phyloP scores from a whole-genome alignment of 352 stramenopile species.

The Globisporangium orthogonon region DNA sequence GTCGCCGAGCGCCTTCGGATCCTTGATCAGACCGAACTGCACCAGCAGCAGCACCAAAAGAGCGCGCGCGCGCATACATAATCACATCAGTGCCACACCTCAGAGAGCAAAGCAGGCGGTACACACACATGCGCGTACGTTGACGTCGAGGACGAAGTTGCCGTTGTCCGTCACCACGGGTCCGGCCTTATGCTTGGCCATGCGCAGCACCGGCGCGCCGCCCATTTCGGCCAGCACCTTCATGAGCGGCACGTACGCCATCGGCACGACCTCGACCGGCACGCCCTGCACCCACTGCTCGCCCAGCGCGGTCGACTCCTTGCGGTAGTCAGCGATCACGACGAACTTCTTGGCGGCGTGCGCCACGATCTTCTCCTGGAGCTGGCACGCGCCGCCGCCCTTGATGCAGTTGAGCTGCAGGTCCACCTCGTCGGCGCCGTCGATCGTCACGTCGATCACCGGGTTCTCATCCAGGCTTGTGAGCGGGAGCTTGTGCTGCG shows the following conservation, averaged over 20 bases:
- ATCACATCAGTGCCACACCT: background rate
- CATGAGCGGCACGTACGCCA: constrained; percentile 95
- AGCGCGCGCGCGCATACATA: too few relatives aligned
- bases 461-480: constrained; percentile 77
- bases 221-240: constrained; percentile 53
- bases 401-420: constrained; percentile 97
- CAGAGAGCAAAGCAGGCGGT: background rate
- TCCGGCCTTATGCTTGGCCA: constrained; percentile 90
- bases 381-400: constrained; percentile 93
- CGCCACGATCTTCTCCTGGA: constrained; percentile 93
- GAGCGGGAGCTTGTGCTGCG: constrained; percentile 68
- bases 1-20: constrained; percentile 62
- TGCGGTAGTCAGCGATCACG: constrained; percentile 94
- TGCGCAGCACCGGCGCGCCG: constrained; percentile 60
- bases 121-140: constrained; percentile 19
- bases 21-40: constrained; percentile 66
- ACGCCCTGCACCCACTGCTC: constrained; percentile 88
- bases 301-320: constrained; percentile 85
- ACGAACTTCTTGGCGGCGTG: constrained; percentile 97
- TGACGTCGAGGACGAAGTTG: constrained; percentile 89
- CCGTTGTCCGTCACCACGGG: constrained; percentile 97
- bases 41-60: background rate
- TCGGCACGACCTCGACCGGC: constrained; percentile 96
- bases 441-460: constrained; percentile 97
- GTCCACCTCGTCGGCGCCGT: constrained; percentile 98